phyloP scores from a whole-genome alignment of 345 rosid genomes.

The Nephelium lappaceum region DNA sequence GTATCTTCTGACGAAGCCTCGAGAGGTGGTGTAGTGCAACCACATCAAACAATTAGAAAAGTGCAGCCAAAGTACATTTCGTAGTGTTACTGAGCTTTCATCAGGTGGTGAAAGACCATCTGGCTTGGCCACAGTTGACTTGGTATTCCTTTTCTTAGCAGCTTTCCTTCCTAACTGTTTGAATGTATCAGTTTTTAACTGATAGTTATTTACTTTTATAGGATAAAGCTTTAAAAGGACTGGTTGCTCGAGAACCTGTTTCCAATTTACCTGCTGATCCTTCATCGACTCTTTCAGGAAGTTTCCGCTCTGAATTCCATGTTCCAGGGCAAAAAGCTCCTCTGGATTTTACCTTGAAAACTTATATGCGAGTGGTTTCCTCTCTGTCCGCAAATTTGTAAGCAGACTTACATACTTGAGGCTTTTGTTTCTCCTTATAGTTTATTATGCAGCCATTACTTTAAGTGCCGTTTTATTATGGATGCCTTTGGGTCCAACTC shows the following conservation, averaged over 20 bases:
- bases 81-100: constrained; percentile 84
- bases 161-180: constrained; percentile 19
- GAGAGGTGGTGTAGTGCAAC: constrained; percentile 35
- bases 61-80: constrained; percentile 67
- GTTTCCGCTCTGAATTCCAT: constrained; percentile 53
- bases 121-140: constrained; percentile 55
- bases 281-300: constrained; percentile 34
- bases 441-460: constrained; percentile 15
- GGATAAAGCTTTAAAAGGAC: constrained; percentile 90
- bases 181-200: constrained; percentile 12
- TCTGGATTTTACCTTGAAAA: constrained; percentile 88
- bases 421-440: constrained; percentile 4
- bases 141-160: constrained; percentile 58
- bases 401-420: constrained; percentile 29
- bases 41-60: constrained; percentile 49
- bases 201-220: constrained; percentile 32
- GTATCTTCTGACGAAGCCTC: constrained; percentile 46
- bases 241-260: constrained; percentile 52
- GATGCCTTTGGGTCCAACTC: constrained; percentile 1
- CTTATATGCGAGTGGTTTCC: constrained; percentile 58
- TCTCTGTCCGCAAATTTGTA: constrained; percentile 72
- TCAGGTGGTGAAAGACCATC: constrained; percentile 55
- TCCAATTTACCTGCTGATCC: constrained; percentile 38
- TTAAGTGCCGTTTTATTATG: background rate
- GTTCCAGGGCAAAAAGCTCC: constrained; percentile 68